Conservation (phyloP, 176 grass and related monocot genomes). For the Aegilops tauschii region DNA sequence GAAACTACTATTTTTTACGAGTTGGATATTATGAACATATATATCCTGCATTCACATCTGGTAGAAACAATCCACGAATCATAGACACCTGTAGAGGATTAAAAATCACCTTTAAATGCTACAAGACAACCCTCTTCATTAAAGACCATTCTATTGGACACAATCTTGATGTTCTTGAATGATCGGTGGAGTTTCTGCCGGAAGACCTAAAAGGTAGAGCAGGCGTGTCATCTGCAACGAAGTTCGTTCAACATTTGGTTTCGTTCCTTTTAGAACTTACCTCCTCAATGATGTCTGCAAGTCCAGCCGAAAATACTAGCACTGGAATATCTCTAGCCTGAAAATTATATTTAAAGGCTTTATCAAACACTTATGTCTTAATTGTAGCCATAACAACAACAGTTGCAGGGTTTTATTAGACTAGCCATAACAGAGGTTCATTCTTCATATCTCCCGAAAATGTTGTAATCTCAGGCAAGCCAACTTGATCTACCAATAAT, state of each 20-base stretch:
- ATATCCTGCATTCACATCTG: neutral
- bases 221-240: neutral
- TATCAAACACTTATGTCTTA: neutral
- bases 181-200: constrained; percentile 77
- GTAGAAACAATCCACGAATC: neutral
- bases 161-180: constrained; percentile 91
- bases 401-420: no score
- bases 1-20: neutral
- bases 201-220: constrained; percentile 56
- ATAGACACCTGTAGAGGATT: neutral
- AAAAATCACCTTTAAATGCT: constrained; percentile 85
- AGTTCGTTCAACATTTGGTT: neutral
- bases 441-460: neutral
- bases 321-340: constrained; percentile 85
- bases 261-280: constrained; percentile 32
- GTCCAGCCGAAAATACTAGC: constrained; percentile 94
- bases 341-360: constrained; percentile 31
- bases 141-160: constrained; percentile 94
- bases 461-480: neutral
- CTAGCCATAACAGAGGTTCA: no score
- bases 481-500: constrained; percentile 4
- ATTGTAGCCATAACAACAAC: neutral
- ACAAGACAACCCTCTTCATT: constrained; percentile 71
- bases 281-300: constrained; percentile 96
- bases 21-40: neutral